A percentile compares a stretch with the other conserved stretches of the same genome.
Evolutionary conservation across 768 basidiomycete genomes (phyloP).

Genomic region (Boletus patriciae): DNA sequence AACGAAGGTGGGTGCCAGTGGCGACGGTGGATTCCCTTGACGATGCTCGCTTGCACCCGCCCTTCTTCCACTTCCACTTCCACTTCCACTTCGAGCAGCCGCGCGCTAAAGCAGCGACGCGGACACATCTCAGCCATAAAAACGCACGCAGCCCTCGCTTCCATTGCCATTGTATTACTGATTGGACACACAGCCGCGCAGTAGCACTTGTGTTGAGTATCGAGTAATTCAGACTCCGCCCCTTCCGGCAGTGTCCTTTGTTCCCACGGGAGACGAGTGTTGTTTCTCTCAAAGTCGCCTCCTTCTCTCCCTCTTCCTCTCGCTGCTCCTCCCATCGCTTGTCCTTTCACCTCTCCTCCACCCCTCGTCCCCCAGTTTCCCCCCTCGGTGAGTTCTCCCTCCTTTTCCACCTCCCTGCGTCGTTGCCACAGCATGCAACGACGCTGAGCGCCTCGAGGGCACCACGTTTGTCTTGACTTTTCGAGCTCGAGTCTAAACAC

Average conservation of each 20-base stretch:
- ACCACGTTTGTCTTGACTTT: constrained; percentile 27
- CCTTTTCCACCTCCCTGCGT: neutral
- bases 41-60: neutral
- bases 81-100: neutral
- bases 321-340: constrained; percentile 31
- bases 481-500: constrained; percentile 4
- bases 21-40: constrained; percentile 14
- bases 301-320: constrained; percentile 30
- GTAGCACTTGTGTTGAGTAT: constrained; percentile 8
- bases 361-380: constrained; percentile 4
- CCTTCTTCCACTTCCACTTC: neutral
- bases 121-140: neutral
- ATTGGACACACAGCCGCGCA: neutral
- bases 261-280: constrained; percentile 45
- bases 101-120: neutral
- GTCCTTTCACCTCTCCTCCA: constrained; percentile 18
- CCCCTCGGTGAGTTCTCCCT: constrained; percentile 26
- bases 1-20: neutral
- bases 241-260: constrained; percentile 24
- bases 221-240: constrained; percentile 47
- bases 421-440: constrained; percentile 14
- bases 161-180: neutral
- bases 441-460: constrained; percentile 27
- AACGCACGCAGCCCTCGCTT: too few species aligned
- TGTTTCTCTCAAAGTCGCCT: constrained; percentile 40